Conservation (phyloP, 2,329 filamentous ascomycete genomes). For the Phialemoniopsis sp. region DNA sequence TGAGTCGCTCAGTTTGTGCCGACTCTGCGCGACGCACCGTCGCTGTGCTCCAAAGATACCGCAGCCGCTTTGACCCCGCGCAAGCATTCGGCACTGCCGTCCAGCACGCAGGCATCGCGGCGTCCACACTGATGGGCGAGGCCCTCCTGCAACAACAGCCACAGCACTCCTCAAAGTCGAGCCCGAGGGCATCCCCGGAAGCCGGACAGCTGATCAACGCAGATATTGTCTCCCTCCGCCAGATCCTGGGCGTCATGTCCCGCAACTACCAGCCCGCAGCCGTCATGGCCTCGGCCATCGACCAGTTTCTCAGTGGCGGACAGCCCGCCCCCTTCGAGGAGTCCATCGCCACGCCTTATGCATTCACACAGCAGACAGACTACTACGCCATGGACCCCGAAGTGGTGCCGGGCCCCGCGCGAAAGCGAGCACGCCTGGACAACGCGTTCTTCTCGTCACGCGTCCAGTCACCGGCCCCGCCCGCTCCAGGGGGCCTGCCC, state of each 20-base stretch:
- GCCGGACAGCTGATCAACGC: no score
- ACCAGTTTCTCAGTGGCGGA: constrained; percentile 6
- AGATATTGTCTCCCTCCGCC: constrained; percentile 2
- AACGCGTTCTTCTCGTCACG: no score
- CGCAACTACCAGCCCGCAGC: constrained; percentile 6
- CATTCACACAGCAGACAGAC: no score
- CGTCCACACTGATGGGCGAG: constrained; percentile 8
- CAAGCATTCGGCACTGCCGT: constrained; percentile 8
- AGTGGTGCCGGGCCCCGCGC: no score
- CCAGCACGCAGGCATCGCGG: constrained; percentile 6
- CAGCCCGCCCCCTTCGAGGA: neutral
- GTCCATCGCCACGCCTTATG: no score
- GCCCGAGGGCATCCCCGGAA: no score
- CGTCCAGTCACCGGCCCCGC: no score
- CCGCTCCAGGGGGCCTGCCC: constrained; percentile 4
- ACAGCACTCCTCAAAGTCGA: neutral
- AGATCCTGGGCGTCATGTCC: constrained; percentile 4
- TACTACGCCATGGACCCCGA: no score
- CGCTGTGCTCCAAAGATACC: constrained; percentile 2
- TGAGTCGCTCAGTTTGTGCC: no score
- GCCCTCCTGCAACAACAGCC: constrained; percentile 5
- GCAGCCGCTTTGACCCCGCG: constrained; percentile 5
- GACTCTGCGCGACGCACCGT: no score
- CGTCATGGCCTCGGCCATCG: constrained; percentile 4
- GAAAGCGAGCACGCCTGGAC: no score